phyloP scores from a whole-genome alignment of 129 eudicot species.

The Solidago caesia region DNA sequence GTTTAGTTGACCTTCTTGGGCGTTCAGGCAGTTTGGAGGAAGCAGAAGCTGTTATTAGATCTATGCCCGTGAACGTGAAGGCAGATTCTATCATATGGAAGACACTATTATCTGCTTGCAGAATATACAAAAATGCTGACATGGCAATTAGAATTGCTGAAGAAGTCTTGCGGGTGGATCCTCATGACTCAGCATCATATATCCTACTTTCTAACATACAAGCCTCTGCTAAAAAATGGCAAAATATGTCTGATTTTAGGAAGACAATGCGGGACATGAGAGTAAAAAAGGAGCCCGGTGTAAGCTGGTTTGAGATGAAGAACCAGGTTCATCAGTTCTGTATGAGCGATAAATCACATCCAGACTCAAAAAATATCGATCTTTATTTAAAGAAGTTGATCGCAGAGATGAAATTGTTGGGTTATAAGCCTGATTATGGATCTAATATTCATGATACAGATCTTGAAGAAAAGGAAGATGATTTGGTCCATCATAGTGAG shows the following conservation, averaged over 20 bases:
- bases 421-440: constrained; percentile 23
- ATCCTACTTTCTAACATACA: constrained; percentile 74
- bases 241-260: constrained; percentile 57
- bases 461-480: constrained; percentile 16
- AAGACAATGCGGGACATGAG: constrained; percentile 62
- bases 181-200: constrained; percentile 73
- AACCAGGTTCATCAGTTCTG: constrained; percentile 14
- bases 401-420: background rate
- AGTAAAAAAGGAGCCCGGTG: constrained; percentile 83
- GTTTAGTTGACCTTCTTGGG: constrained; percentile 82
- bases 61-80: constrained; percentile 57
- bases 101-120: constrained; percentile 75
- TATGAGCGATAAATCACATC: constrained; percentile 12
- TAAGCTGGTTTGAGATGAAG: constrained; percentile 80
- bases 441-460: constrained; percentile 12
- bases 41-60: constrained; percentile 60
- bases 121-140: constrained; percentile 68
- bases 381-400: constrained; percentile 2
- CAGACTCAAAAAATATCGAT: background rate
- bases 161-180: constrained; percentile 62
- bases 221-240: constrained; percentile 74
- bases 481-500: constrained; percentile 62
- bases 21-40: constrained; percentile 72
- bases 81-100: constrained; percentile 83
- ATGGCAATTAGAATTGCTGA: constrained; percentile 65